Evolutionary conservation across 2,329 filamentous ascomycete species (phyloP).

Genomic region (Aspergillus uvarum): DNA sequence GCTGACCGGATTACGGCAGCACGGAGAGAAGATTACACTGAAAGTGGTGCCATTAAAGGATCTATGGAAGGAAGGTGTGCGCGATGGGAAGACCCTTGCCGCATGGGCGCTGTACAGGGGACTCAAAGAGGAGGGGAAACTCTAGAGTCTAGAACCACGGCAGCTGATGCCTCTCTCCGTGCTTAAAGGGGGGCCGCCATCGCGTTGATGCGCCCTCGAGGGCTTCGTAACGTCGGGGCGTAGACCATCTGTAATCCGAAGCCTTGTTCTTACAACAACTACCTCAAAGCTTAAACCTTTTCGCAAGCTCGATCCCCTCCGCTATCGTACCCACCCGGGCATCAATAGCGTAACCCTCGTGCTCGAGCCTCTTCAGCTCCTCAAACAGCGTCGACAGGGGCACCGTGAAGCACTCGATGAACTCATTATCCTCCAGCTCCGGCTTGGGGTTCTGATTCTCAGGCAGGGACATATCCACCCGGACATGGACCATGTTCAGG

Average conservation of each 20-base stretch:
- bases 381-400: conserved; percentile 64
- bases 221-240: neutral
- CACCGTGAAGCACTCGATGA: conserved; percentile 75
- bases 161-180: neutral
- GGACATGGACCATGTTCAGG: conserved; percentile 64
- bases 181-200: neutral
- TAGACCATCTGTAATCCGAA: neutral
- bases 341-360: conserved; percentile 74
- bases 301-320: conserved; percentile 73
- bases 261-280: neutral
- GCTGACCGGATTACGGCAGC: conserved; percentile 54
- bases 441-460: conserved; percentile 70
- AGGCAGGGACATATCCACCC: conserved; percentile 66
- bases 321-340: conserved; percentile 74
- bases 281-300: conserved; percentile 39
- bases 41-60: conserved; percentile 53
- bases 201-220: neutral
- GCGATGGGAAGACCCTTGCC: conserved; percentile 58
- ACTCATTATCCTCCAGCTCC: conserved; percentile 74
- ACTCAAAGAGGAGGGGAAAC: conserved; percentile 48
- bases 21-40: conserved; percentile 60
- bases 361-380: conserved; percentile 66
- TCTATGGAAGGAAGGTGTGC: conserved; percentile 54
- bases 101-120: conserved; percentile 58
- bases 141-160: conserved; percentile 26